Evolutionary conservation across 1,284 basidiomycete genomes (phyloP).

Genomic region (Mycosarcoma mackinlayi): DNA sequence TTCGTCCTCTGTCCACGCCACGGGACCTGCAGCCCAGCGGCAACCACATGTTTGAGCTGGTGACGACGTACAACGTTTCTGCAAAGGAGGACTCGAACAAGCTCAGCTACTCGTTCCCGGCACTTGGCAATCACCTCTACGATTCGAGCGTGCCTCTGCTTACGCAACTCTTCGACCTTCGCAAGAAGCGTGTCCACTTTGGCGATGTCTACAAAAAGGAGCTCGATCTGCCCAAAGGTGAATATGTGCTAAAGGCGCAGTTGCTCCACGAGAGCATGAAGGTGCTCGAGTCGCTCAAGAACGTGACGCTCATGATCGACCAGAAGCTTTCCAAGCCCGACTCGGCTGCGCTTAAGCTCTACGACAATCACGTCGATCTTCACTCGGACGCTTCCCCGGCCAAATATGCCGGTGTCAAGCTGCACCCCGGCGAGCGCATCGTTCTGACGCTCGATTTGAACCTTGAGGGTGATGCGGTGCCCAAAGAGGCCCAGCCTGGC

Average conservation of each 20-base stretch:
- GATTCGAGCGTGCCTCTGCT: constrained; percentile 66
- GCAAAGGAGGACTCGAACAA: constrained; percentile 61
- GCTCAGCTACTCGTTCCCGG: constrained; percentile 59
- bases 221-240: constrained; percentile 64
- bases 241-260: constrained; percentile 66
- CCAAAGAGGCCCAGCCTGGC: constrained; percentile 65
- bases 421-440: constrained; percentile 64
- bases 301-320: constrained; percentile 62
- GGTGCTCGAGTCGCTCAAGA: constrained; percentile 63
- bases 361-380: constrained; percentile 66
- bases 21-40: constrained; percentile 66
- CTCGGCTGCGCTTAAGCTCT: constrained; percentile 60
- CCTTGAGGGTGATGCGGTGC: constrained; percentile 64
- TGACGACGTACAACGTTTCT: constrained; percentile 64
- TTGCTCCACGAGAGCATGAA: constrained; percentile 59
- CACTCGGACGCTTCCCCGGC: constrained; percentile 51
- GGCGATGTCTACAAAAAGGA: constrained; percentile 68
- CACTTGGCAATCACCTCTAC: constrained; percentile 65
- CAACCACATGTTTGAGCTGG: constrained; percentile 64
- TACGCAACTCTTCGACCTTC: constrained; percentile 63
- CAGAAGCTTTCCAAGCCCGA: constrained; percentile 66
- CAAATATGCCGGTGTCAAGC: constrained; percentile 61
- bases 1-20: constrained; percentile 58
- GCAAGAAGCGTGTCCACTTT: constrained; percentile 62
- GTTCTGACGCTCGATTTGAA: constrained; percentile 62